Evolutionary conservation across 73 alveolate genomes (phyloP), one percentile per base, ranked within the genome.

Genomic region (Paramecium tetraurelia): DNA sequence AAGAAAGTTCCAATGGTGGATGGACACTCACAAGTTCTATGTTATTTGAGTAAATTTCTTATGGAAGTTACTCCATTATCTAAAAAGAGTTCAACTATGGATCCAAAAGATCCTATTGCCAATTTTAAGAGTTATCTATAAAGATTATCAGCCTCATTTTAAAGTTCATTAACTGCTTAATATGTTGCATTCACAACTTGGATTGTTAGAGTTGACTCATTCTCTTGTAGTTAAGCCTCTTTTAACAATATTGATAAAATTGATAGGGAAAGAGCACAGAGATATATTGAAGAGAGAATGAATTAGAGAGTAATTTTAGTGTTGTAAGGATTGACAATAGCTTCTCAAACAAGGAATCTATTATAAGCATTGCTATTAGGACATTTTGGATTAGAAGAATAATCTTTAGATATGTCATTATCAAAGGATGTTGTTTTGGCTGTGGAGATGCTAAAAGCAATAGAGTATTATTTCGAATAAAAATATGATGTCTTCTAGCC

Each of bases 91-190:
- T 40, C 59, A 22, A 72, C 95, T 2, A 86, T 94, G 44, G 99
- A 97, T 44, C 99, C 99, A 5, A 97, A 97, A 84, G 98, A 96
- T 48, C 96, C 96, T 9, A 86, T 85, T 9, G 35, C 8, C 12
- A 85, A 86, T 50, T 59, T 89, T 75, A 58, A 59, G 9, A 24
- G 8, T 20, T 93, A 59, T 53, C 44, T 93, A 22, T 38, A 63
- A 46, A 89, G 86, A 70, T 93, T 92, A 36, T 93, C 92, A 85
- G 70, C 43, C 2, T 36, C 83, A 48, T 84, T 93, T 68, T 58
- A 68, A 12, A 48, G 58, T 35, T 29, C 44, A n/a, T 38, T 93
- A 18, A 83, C 92, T 59, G 43, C 85, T 12, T 72, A 48, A 71
- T 92, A 84, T 86, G 59, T 38, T 6, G 63, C 92, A 35, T 93